A percentile compares a stretch with the other conserved stretches of the same genome.
Conservation (phyloP, 2,329 filamentous ascomycete species). For the Ceratocystis cubensis region DNA sequence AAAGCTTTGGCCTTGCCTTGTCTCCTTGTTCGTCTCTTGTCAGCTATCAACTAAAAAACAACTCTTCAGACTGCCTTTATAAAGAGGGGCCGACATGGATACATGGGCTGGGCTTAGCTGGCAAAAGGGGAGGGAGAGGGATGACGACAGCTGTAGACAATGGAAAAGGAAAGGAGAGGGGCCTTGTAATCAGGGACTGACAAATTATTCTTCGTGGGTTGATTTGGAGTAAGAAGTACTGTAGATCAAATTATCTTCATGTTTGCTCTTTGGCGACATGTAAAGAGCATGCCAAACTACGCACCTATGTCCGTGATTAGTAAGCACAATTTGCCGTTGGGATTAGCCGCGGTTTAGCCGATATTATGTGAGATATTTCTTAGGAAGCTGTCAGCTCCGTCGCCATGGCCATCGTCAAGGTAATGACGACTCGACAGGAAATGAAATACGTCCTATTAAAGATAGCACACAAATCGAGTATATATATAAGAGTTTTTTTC, state of each 20-base stretch:
- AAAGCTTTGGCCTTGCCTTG: not conserved
- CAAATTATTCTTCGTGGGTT: not conserved
- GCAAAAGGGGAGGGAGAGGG: too few species aligned
- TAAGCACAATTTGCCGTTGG: not conserved
- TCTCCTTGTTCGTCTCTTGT: slow-evolving; percentile 47
- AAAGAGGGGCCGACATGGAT: slow-evolving; percentile 1
- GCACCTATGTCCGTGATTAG: not conserved
- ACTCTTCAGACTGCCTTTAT: slow-evolving; percentile 27
- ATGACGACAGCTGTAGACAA: slow-evolving; percentile 1
- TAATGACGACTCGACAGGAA: too few species aligned
- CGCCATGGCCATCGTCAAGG: too few species aligned
- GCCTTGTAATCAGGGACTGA: not conserved
- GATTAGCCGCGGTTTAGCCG: not conserved
- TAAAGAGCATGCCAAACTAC: not conserved
- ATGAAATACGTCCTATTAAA: too few species aligned
- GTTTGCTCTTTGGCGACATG: not conserved
- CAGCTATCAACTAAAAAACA: not conserved
- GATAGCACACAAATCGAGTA: too few species aligned
- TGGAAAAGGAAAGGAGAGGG: not conserved
- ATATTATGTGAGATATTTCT: not conserved
- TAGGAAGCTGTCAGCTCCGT: not conserved
- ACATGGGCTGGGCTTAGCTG: not conserved
- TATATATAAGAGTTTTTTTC: too few species aligned
- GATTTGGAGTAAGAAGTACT: not conserved
- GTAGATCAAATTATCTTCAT: not conserved